phyloP scores from a whole-genome alignment of 1,284 basidiomycete genomes.

The Neonothopanus nambi region DNA sequence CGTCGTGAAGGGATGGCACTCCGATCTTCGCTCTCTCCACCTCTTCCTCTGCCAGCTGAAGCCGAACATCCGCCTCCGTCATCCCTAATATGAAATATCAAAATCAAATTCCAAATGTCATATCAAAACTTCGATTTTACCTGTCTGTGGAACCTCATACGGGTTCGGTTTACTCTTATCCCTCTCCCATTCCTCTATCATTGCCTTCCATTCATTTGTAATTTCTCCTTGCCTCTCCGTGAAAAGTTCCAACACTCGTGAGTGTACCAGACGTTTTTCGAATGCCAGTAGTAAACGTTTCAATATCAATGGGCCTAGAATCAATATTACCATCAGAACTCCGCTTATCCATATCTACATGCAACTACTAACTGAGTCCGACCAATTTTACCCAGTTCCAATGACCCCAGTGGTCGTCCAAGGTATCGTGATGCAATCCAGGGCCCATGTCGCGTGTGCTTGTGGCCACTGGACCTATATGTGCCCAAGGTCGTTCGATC shows the following conservation, averaged over 20 bases:
- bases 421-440: constrained; percentile 24
- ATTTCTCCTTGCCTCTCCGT: neutral
- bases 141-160: constrained; percentile 17
- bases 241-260: neutral
- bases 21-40: neutral
- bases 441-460: too few species aligned
- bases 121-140: too few species aligned
- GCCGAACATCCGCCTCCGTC: too few species aligned
- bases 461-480: too few species aligned
- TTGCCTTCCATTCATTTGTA: neutral
- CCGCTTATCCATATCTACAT: neutral
- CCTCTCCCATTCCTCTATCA: constrained; percentile 18
- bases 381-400: constrained; percentile 28
- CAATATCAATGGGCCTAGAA: too few species aligned
- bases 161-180: constrained; percentile 28
- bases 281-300: neutral
- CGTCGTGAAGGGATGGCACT: neutral
- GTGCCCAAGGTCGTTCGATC: too few species aligned
- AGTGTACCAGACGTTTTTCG: neutral
- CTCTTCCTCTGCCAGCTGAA: too few species aligned
- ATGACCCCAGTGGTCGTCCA: too few species aligned
- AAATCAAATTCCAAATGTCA: too few species aligned
- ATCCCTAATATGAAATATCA: constrained; percentile 7
- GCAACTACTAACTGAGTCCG: constrained; percentile 6
- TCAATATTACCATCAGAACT: too few species aligned